These are phyloP conservation scores for Candolleomyces efflorescens DNA, from an alignment of 768 basidiomycete species.

Conservation along the genomic window DNA sequence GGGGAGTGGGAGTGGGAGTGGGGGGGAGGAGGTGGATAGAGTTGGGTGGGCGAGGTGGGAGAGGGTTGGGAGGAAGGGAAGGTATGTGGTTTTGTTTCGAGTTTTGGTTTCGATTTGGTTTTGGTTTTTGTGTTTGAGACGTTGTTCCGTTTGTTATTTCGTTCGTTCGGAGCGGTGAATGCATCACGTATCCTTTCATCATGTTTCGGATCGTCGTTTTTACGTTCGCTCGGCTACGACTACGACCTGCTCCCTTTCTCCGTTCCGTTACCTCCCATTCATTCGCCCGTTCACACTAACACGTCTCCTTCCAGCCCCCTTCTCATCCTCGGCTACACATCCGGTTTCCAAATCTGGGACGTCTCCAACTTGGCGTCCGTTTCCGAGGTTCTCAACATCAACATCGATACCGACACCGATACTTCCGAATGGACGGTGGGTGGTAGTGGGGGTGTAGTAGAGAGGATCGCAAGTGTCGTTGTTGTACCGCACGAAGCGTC, in stretches of 20 bases:
- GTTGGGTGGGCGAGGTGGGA: constrained; percentile 48
- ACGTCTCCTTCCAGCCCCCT: background rate
- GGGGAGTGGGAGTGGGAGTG: background rate
- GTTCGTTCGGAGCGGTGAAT: no score
- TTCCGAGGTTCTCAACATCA: constrained; percentile 50
- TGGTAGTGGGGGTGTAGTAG: background rate
- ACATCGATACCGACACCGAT: constrained; percentile 6
- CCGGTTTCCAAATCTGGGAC: constrained; percentile 61
- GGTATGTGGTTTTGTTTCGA: background rate
- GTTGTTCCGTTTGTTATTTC: no score
- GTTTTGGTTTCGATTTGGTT: background rate
- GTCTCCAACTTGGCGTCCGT: constrained; percentile 43
- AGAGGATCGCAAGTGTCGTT: constrained; percentile 31
- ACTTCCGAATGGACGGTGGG: constrained; percentile 13
- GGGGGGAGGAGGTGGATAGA: constrained; percentile 19
- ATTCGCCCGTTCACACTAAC: background rate
- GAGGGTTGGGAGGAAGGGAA: constrained; percentile 12
- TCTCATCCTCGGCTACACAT: constrained; percentile 36
- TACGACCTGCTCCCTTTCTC: background rate
- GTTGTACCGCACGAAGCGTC: constrained; percentile 29
- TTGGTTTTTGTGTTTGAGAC: background rate
- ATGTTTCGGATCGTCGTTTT: no score
- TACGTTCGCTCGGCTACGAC: background rate
- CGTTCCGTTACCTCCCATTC: background rate
- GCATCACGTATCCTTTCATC: no score